Percentiles rank a stretch among this genome's conserved stretches.
These are phyloP conservation scores for Ustulina deusta DNA, from an alignment of 2,329 filamentous ascomycete species.

Conservation along the genomic window DNA sequence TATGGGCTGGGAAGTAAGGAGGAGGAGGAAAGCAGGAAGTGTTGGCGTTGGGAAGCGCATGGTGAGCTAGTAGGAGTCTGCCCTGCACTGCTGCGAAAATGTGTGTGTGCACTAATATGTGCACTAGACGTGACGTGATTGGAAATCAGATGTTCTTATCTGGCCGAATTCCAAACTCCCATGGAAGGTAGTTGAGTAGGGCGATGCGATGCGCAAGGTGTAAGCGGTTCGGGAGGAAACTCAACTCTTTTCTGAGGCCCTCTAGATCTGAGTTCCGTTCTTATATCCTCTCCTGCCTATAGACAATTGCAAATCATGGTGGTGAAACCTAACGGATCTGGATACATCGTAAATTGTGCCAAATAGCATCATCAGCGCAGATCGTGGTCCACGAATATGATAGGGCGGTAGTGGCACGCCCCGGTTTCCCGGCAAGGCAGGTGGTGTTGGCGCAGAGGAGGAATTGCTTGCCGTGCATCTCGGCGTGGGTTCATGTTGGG, in stretches of 20 bases:
- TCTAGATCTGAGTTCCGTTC: neutral
- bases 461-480: constrained; percentile 23
- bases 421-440: constrained; percentile 38
- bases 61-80: constrained; percentile 6
- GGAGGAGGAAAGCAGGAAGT: constrained; percentile 30
- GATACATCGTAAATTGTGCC: constrained; percentile 25
- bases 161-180: neutral
- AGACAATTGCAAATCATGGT: constrained; percentile 28
- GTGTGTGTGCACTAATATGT: constrained; percentile 3
- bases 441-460: constrained; percentile 28
- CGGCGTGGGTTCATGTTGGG: constrained; percentile 21
- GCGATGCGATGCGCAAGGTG: neutral
- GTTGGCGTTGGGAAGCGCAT: constrained; percentile 73
- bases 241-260: neutral
- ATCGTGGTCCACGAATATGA: constrained; percentile 23
- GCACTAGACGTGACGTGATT: constrained; percentile 13
- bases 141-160: constrained; percentile 12
- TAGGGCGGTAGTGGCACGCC: constrained; percentile 23
- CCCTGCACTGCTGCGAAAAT: neutral
- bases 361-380: constrained; percentile 37
- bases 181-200: neutral
- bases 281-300: constrained; percentile 14
- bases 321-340: constrained; percentile 8
- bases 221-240: neutral
- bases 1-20: constrained; percentile 30